These are phyloP conservation scores for Starmera quercuum DNA, from an alignment of 805 yeast genomes.

Conservation along the genomic window DNA sequence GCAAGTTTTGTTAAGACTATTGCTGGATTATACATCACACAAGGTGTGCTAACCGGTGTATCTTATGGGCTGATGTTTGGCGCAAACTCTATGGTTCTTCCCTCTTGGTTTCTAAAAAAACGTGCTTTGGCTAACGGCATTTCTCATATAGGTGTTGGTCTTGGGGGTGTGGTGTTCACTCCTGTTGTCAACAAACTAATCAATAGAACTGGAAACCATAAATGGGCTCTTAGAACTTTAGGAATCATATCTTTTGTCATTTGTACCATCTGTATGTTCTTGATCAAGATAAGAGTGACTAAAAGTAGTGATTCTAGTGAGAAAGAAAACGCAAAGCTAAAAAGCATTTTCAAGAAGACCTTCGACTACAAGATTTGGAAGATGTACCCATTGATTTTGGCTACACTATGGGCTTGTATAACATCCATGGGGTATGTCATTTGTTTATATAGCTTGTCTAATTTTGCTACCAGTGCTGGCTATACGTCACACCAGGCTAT, in stretches of 20 bases:
- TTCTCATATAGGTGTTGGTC: conserved; percentile 42
- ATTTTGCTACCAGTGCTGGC: conserved; percentile 43
- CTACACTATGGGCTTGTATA: conserved; percentile 29
- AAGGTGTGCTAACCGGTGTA: conserved; percentile 43
- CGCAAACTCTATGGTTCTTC: conserved; percentile 42
- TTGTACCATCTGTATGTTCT: conserved; percentile 29
- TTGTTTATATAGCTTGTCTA: conserved; percentile 37
- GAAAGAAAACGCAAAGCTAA: conserved; percentile 4
- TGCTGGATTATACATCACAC: conserved; percentile 44
- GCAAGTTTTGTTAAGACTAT: conserved; percentile 44
- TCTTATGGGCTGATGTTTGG: conserved; percentile 43
- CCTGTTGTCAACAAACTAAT: conserved; percentile 35
- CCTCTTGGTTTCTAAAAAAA: conserved; percentile 46
- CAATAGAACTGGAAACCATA: conserved; percentile 31
- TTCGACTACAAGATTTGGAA: conserved; percentile 25
- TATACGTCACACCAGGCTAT: conserved; percentile 34
- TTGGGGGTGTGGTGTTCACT: conserved; percentile 41
- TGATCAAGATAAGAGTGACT: conserved; percentile 39
- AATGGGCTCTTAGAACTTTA: conserved; percentile 39
- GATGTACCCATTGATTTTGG: conserved; percentile 23
- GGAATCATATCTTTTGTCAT: conserved; percentile 32
- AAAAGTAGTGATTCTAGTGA: conserved; percentile 13
- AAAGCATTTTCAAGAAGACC: conserved; percentile 23
- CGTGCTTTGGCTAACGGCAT: conserved; percentile 44
- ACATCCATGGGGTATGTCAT: conserved; percentile 34